Conservation (phyloP, 169 alveolate species). For the Plasmodium berghei region DNA sequence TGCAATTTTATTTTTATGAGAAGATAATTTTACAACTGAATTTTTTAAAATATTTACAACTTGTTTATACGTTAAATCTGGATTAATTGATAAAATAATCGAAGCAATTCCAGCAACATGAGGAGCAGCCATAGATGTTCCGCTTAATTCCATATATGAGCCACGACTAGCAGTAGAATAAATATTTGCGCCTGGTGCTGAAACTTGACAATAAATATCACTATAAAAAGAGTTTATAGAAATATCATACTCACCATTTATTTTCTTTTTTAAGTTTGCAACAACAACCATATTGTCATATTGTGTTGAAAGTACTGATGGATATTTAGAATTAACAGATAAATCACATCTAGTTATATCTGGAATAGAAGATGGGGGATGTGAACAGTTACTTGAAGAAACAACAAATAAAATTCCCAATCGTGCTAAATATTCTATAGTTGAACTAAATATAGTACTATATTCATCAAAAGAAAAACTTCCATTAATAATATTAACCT, state of each 20-base stretch:
- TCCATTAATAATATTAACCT: constrained; percentile 77
- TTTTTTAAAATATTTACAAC: constrained; percentile 24
- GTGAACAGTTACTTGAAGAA: constrained; percentile 68
- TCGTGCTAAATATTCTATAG: constrained; percentile 10
- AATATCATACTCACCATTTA: constrained; percentile 12
- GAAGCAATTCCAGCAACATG: constrained; percentile 80
- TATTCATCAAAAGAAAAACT: constrained; percentile 72
- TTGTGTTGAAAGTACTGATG: constrained; percentile 16
- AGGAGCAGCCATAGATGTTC: constrained; percentile 86
- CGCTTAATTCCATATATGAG: constrained; percentile 76
- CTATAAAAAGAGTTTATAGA: constrained; percentile 67
- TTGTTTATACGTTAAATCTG: constrained; percentile 24
- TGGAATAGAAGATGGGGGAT: constrained; percentile 6
- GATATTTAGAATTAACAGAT: constrained; percentile 30
- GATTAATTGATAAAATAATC: constrained; percentile 43
- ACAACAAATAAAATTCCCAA: constrained; percentile 51
- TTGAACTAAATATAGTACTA: constrained; percentile 54
- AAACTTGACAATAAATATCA: constrained; percentile 70
- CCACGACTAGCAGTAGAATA: constrained; percentile 77
- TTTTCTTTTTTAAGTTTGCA: constrained; percentile 38
- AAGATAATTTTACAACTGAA: constrained; percentile 14
- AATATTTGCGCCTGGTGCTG: constrained; percentile 83
- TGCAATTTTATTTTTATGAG: constrained; percentile 4
- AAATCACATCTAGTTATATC: constrained; percentile 60
- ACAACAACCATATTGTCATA: constrained; percentile 47